Evolutionary conservation across 2,329 filamentous ascomycete species (phyloP), one percentile per base, ranked within the genome.

Genomic region (Mycosphaerella arachidis): DNA sequence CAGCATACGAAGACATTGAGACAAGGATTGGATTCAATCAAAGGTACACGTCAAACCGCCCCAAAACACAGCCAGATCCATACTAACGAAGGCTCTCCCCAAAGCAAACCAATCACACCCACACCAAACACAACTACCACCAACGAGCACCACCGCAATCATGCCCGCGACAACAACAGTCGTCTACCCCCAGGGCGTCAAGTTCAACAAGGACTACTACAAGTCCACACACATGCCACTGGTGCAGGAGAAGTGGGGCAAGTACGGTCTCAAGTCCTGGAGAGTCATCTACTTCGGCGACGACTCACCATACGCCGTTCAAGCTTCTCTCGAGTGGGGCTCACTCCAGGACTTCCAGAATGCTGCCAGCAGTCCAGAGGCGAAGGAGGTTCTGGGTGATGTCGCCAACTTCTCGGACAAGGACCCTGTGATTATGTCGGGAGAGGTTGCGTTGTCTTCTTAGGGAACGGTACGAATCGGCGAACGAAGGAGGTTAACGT

Each of bases 141-240:
- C 53, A 53, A 24, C 37, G 8, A 27, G 18, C n/a, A 60, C 48
- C 31, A 20, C 27, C 51, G 45, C 51, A 48, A 31, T 18, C 31
- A 58, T 59, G 55, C 29, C 29, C 50, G 65, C 69, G 53, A 67
- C 65, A 58, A 59, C 50, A 67, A 71, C 68, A 53, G 71, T 74
- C 63, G 60, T 73, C 66, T 74, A 75, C 67, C 71, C 72, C 18
- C 60, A 71, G 54, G 73, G 72, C 45, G 66, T 67, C 57, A 71
- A 69, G 29, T 75, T 76, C 71, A 66, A 76, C 65, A 73, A 75
- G 66, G 71, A 73, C 62, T 75, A 76, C 68, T 75, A 76, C 70
- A 67, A 73, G 58, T 62, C 61, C 50, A 71, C 70, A 13, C 73
- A 76, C 69, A 75, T 75, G 74, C 73, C 73, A 1, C 60, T 76